Conservation (phyloP, 2,329 filamentous ascomycete genomes). For the Aureobasidium uvarum region DNA sequence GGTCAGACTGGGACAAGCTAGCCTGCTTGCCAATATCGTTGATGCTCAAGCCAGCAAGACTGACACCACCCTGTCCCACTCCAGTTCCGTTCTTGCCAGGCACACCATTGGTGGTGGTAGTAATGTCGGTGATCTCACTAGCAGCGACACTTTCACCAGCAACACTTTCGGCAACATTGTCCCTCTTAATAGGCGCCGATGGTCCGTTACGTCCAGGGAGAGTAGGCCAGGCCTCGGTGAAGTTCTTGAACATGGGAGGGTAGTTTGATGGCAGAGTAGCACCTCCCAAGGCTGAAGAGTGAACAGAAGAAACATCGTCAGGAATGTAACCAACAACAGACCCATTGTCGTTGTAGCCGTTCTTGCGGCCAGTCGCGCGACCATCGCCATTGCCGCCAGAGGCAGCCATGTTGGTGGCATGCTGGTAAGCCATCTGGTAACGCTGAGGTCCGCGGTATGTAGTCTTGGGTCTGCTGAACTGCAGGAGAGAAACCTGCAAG, state of each 20-base stretch:
- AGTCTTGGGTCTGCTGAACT: slow-evolving; percentile 92
- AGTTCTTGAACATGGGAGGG: slow-evolving; percentile 93
- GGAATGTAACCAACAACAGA: slow-evolving; percentile 95
- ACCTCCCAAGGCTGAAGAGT: slow-evolving; percentile 86
- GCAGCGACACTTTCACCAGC: slow-evolving; percentile 91
- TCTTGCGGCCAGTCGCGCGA: slow-evolving; percentile 51
- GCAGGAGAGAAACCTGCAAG: slow-evolving; percentile 89
- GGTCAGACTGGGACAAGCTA: slow-evolving; percentile 78
- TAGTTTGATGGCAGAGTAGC: slow-evolving; percentile 64
- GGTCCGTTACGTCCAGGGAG: slow-evolving; percentile 62
- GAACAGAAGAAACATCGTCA: slow-evolving; percentile 94
- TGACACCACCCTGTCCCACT: slow-evolving; percentile 80
- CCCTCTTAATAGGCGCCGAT: slow-evolving; percentile 57
- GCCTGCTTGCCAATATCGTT: slow-evolving; percentile 68
- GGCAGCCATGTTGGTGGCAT: slow-evolving; percentile 59
- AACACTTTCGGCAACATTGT: slow-evolving; percentile 56
- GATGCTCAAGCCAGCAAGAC: slow-evolving; percentile 77
- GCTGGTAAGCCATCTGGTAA: slow-evolving; percentile 76
- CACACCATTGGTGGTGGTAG: slow-evolving; percentile 70
- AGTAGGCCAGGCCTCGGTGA: slow-evolving; percentile 86
- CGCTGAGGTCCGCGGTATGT: slow-evolving; percentile 85
- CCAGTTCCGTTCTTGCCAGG: slow-evolving; percentile 47
- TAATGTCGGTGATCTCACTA: slow-evolving; percentile 84
- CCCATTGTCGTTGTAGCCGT: slow-evolving; percentile 65
- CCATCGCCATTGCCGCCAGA: slow-evolving; percentile 37